Conservation (phyloP, 768 basidiomycete genomes). For the Flagelloscypha sp. region DNA sequence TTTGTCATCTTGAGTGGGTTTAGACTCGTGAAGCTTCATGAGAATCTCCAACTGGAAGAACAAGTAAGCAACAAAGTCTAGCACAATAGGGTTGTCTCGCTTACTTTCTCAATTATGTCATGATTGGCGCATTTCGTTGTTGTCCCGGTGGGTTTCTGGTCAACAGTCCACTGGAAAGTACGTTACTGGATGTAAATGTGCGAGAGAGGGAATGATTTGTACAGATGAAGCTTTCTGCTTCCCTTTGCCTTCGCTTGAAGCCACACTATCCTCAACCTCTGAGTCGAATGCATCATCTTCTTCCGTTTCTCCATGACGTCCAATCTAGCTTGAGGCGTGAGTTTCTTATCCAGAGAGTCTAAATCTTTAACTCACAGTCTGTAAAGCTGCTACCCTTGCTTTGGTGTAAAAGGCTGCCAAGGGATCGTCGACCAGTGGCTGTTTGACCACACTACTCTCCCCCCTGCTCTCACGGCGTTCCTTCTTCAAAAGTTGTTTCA, state of each 20-base stretch:
- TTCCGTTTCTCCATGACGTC: conserved; percentile 28
- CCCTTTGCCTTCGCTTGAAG: conserved; percentile 12
- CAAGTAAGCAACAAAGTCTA: neutral
- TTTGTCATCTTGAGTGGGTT: conserved; percentile 48
- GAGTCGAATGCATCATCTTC: conserved; percentile 20
- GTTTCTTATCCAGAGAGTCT: neutral
- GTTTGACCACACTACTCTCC: no score
- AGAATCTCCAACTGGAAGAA: conserved; percentile 54
- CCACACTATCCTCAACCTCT: conserved; percentile 11
- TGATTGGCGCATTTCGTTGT: conserved; percentile 48
- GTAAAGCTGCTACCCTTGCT: conserved; percentile 43
- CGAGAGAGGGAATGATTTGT: neutral
- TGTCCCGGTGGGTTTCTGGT: conserved; percentile 32
- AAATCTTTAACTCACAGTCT: conserved; percentile 24
- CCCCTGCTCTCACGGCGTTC: no score
- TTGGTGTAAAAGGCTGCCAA: conserved; percentile 56
- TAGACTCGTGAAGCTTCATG: conserved; percentile 53
- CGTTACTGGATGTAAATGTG: neutral
- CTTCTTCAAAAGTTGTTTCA: no score
- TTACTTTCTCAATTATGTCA: conserved; percentile 65
- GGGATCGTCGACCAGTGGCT: conserved; percentile 34
- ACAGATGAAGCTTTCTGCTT: conserved; percentile 16
- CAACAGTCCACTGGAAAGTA: conserved; percentile 50
- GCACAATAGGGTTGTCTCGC: neutral
- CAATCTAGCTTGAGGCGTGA: conserved; percentile 19